These are phyloP conservation scores for Cryptosporidium sp. DNA, from an alignment of 169 alveolate species.

Conservation along the genomic window DNA sequence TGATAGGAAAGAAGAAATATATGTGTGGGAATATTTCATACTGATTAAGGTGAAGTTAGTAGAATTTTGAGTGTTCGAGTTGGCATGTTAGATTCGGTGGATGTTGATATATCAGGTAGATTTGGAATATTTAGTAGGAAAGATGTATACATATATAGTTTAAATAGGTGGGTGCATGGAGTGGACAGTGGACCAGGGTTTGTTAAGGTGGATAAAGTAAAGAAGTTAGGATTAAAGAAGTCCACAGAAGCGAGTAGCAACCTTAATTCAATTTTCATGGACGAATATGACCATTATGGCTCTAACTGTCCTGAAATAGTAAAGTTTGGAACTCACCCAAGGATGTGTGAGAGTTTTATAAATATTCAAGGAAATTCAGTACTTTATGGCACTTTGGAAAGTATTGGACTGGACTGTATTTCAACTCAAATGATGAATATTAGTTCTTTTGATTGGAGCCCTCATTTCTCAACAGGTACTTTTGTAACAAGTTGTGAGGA, in stretches of 20 bases:
- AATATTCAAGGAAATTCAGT: constrained; percentile 18
- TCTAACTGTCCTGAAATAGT: constrained; percentile 4
- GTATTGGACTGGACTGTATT: constrained; percentile 15
- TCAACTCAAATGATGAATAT: constrained; percentile 48
- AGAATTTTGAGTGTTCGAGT: neutral
- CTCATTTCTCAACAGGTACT: constrained; percentile 70
- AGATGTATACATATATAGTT: constrained; percentile 11
- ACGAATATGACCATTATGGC: neutral
- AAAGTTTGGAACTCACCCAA: constrained; percentile 60
- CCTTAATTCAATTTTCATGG: constrained; percentile 33
- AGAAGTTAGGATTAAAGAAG: neutral
- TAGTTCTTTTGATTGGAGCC: constrained; percentile 65
- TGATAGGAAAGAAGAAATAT: neutral
- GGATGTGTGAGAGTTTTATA: constrained; percentile 8
- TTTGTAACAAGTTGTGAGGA: constrained; percentile 69
- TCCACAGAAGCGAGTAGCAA: neutral
- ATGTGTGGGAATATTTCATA: neutral
- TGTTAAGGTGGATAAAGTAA: neutral
- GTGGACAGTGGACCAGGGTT: neutral
- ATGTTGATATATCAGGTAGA: constrained; percentile 31
- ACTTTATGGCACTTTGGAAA: constrained; percentile 6
- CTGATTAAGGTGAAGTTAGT: neutral
- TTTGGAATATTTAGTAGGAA: constrained; percentile 21
- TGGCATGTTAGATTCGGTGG: constrained; percentile 31
- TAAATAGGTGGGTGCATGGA: neutral